A percentile compares a stretch with the other conserved stretches of the same genome.
Conservation (phyloP, 2,329 filamentous ascomycete genomes). For the Microdochium nivale region DNA sequence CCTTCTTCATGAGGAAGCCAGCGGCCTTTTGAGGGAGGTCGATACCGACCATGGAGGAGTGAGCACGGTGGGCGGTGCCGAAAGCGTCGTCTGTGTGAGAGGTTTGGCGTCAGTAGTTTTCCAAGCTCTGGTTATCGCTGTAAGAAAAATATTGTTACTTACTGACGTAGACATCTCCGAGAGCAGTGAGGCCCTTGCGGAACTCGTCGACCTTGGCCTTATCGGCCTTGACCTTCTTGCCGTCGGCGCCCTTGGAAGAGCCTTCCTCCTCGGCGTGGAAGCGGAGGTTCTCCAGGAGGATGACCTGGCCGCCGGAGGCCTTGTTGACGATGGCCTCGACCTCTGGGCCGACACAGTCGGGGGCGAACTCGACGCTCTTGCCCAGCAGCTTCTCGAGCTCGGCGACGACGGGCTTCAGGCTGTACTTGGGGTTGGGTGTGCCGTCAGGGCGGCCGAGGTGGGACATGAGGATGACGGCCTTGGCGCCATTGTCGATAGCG, state of each 20-base stretch:
- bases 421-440: slow-evolving; percentile 85
- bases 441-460: slow-evolving; percentile 95
- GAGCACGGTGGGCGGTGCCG: slow-evolving; percentile 93
- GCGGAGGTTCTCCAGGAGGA: slow-evolving; percentile 94
- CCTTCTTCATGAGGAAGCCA: slow-evolving; percentile 99
- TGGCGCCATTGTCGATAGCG: slow-evolving; percentile 81
- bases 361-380: slow-evolving; percentile 77
- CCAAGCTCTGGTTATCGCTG: background rate
- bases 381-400: slow-evolving; percentile 87
- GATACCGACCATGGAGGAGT: slow-evolving; percentile 98
- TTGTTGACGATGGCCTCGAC: slow-evolving; percentile 84
- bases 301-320: slow-evolving; percentile 70
- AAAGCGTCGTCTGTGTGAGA: slow-evolving; percentile 76
- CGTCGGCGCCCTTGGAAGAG: slow-evolving; percentile 83
- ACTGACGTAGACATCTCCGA: slow-evolving; percentile 97
- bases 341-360: slow-evolving; percentile 83
- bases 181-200: slow-evolving; percentile 86
- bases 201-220: slow-evolving; percentile 88
- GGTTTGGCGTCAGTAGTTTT: slow-evolving; percentile 9
- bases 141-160: slow-evolving; percentile 29
- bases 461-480: slow-evolving; percentile 94
- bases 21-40: slow-evolving; percentile 94
- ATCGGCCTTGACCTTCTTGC: slow-evolving; percentile 97
- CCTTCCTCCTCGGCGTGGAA: slow-evolving; percentile 99
- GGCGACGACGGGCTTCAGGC: slow-evolving; percentile 80